Evolutionary conservation across 139 green algal species (phyloP).

Genomic region (Tetradesmus lagerheimii): DNA sequence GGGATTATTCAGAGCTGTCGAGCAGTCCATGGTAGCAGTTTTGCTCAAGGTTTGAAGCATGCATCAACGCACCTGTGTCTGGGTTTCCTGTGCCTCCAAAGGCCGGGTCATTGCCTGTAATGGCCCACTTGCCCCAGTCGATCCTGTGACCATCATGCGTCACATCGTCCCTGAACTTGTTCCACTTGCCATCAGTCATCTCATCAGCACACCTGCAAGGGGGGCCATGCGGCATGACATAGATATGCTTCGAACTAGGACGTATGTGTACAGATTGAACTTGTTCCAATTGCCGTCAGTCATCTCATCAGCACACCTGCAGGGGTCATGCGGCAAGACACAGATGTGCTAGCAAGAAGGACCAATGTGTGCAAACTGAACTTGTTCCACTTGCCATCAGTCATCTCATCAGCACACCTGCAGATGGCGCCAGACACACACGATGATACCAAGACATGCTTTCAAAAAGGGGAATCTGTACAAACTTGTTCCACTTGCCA

Average conservation of each 20-base stretch:
- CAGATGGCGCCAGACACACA: not conserved
- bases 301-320: constrained; percentile 56
- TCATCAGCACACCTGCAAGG: constrained; percentile 57
- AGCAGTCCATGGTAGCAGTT: not conserved
- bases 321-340: no score
- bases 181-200: constrained; percentile 51
- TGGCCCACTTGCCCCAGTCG: constrained; percentile 87
- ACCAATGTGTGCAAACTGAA: no score
- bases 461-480: no score
- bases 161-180: constrained; percentile 53
- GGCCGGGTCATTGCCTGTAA: constrained; percentile 79
- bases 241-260: no score
- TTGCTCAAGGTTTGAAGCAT: not conserved
- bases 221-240: no score
- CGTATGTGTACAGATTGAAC: no score
- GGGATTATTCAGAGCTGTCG: no score
- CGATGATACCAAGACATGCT: no score
- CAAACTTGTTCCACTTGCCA: constrained; percentile 55
- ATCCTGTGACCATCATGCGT: constrained; percentile 57
- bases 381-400: constrained; percentile 54
- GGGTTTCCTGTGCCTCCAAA: constrained; percentile 78
- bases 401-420: constrained; percentile 57
- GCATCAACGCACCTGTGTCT: constrained; percentile 62
- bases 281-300: constrained; percentile 53
- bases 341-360: no score